These are phyloP conservation scores for Ceratobasidium sp. DNA, from an alignment of 1,284 basidiomycete species.

Conservation along the genomic window DNA sequence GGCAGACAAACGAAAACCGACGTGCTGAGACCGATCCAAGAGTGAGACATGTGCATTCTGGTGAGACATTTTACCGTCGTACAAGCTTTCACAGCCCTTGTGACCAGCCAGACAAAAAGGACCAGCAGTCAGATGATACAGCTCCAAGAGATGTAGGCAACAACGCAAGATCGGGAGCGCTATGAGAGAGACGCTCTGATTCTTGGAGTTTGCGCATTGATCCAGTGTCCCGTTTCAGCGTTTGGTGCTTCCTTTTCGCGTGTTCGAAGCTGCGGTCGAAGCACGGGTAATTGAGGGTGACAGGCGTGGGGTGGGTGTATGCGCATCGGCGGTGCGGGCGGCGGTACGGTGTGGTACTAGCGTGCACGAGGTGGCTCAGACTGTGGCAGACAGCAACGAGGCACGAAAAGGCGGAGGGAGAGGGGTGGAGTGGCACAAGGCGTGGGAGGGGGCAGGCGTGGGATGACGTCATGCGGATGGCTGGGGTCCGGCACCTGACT, in stretches of 20 bases:
- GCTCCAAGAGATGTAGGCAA: slow-evolving; percentile 3
- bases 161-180: background rate
- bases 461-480: slow-evolving; percentile 5
- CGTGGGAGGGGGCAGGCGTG: background rate
- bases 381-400: background rate
- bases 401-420: background rate
- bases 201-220: background rate
- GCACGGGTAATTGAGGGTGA: background rate
- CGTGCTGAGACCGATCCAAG: too few relatives aligned
- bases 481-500: background rate
- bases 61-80: background rate
- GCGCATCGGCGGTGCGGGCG: slow-evolving; percentile 11
- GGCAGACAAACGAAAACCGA: background rate
- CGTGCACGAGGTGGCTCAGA: background rate
- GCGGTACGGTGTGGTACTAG: background rate
- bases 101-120: background rate
- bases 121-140: background rate
- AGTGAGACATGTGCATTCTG: too few relatives aligned
- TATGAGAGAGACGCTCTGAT: background rate
- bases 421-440: background rate
- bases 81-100: background rate
- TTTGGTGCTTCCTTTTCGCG: background rate
- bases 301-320: slow-evolving; percentile 7
- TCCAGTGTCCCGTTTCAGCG: slow-evolving; percentile 15
- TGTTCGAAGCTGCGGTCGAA: slow-evolving; percentile 17